Base-by-base conservation (phyloP, 2,329 filamentous ascomycete species). In the Fusarium sp. region DNA sequence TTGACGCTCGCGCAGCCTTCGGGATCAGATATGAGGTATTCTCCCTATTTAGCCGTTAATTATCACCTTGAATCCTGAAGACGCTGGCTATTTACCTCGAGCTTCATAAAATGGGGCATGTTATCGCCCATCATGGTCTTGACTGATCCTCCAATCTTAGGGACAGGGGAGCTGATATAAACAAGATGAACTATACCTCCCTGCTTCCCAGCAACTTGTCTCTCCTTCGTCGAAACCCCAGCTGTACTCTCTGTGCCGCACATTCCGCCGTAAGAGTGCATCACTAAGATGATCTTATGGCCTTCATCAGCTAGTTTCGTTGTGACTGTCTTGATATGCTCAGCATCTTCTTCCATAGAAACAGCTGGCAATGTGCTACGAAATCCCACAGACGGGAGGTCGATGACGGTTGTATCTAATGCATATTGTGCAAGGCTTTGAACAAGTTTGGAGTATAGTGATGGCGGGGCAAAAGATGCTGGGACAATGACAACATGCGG, bases 51-150 rank as follows among this genome's bases (percentile, higher is more conserved):
- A 13, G 9, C 0, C 3, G 11, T 51, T 35, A 35, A 5, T 4
- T 8, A 49, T 24, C 3, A 10, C 4, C 20, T 31, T 13, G 3
- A 4, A 12, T 13, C 20, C 9, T 9, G 26, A 15, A 14, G 0
- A 20, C 1, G 26, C 22, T n/a, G 45, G 2, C 6, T 2, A 0
- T 20, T 22, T 35, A 51, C 48, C 11, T 41, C 14, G 5, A 31
- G 2, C n/a, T 55, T 31, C 36, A 56, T 56, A 12, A 42, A 56
- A 42, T 42, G 22, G 36, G 52, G 52, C 52, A 56, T 56, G 5
- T 24, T 42, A 42, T 56, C 22, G 4, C 52, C 52, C 36, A 56
- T 56, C 52, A 42, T 56, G 1, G 22, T 56, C 11, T 56, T 18
- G 22, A 56, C 36, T 3, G 36, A 56, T 14, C 20, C 52, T 14